These are phyloP conservation scores for Fusarium sp. DNA, from an alignment of 2,329 filamentous ascomycete species.

Conservation along the genomic window DNA sequence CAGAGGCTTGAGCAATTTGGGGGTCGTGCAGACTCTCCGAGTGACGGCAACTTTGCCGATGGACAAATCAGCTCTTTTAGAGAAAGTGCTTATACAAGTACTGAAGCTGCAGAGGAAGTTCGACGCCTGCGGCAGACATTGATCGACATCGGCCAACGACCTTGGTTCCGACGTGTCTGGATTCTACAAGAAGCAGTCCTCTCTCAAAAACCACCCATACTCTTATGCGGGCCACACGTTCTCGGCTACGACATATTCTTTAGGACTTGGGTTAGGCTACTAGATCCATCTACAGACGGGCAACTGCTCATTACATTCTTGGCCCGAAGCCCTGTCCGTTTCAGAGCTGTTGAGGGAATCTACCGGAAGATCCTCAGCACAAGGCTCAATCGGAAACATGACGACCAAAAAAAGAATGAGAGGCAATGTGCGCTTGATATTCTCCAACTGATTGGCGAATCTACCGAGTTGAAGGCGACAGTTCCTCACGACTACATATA, in stretches of 20 bases:
- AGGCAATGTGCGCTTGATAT: constrained; percentile 10
- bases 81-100: fast-evolving
- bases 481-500: constrained; percentile 24
- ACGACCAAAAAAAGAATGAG: background rate
- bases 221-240: background rate
- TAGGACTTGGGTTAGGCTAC: constrained; percentile 11
- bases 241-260: constrained; percentile 18
- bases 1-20: background rate
- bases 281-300: constrained; percentile 5
- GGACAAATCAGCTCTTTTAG: background rate
- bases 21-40: fast-evolving
- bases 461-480: constrained; percentile 18
- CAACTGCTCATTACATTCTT: constrained; percentile 15
- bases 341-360: background rate
- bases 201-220: background rate
- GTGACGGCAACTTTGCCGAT: fast-evolving
- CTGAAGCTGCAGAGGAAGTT: fast-evolving
- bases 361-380: background rate
- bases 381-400: fast-evolving
- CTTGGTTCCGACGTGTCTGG: constrained; percentile 29
- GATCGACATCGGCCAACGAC: background rate
- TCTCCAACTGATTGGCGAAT: background rate
- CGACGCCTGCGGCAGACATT: background rate
- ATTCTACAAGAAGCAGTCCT: constrained; percentile 27
- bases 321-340: constrained; percentile 2